Evolutionary conservation across 495 filamentous ascomycete genomes (phyloP).

Genomic region (Lasiosphaeria hispida): DNA sequence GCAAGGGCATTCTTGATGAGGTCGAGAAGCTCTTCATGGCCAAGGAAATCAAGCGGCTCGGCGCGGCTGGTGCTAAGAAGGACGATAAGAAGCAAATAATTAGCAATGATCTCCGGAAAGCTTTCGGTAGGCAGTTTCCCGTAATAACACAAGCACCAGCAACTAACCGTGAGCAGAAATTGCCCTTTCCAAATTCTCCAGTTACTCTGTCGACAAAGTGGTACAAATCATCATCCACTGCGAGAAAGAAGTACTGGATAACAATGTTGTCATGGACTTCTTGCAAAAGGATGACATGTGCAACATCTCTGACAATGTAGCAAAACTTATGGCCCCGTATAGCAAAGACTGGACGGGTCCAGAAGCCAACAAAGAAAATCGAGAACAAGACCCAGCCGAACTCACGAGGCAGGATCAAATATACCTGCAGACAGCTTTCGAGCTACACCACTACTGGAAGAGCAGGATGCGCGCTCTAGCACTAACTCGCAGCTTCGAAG

Average conservation of each 20-base stretch:
- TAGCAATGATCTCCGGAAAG: constrained; percentile 84
- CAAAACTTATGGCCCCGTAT: constrained; percentile 91
- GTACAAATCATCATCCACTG: constrained; percentile 94
- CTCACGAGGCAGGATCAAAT: constrained; percentile 94
- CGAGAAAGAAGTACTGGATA: constrained; percentile 87
- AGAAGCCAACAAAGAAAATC: constrained; percentile 70
- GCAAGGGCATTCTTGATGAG: constrained; percentile 92
- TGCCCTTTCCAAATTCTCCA: constrained; percentile 83
- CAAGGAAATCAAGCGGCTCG: constrained; percentile 89
- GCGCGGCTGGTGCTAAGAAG: constrained; percentile 61
- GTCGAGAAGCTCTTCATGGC: constrained; percentile 97
- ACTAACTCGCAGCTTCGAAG: constrained; percentile 80
- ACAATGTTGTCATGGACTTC: constrained; percentile 96
- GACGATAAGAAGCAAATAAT: constrained; percentile 98
- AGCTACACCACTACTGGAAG: constrained; percentile 99
- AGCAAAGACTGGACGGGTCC: constrained; percentile 95
- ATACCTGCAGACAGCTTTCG: constrained; percentile 87
- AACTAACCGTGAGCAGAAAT: constrained; percentile 60
- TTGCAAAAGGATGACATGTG: constrained; percentile 88
- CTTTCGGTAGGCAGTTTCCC: constrained; percentile 58
- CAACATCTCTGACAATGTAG: constrained; percentile 82
- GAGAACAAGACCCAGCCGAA: constrained; percentile 85
- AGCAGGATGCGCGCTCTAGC: constrained; percentile 87
- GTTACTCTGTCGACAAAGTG: constrained; percentile 74
- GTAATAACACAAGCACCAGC: neutral